Evolutionary conservation across 352 stramenopile species (phyloP).

Genomic region (Pythium diclinum): DNA sequence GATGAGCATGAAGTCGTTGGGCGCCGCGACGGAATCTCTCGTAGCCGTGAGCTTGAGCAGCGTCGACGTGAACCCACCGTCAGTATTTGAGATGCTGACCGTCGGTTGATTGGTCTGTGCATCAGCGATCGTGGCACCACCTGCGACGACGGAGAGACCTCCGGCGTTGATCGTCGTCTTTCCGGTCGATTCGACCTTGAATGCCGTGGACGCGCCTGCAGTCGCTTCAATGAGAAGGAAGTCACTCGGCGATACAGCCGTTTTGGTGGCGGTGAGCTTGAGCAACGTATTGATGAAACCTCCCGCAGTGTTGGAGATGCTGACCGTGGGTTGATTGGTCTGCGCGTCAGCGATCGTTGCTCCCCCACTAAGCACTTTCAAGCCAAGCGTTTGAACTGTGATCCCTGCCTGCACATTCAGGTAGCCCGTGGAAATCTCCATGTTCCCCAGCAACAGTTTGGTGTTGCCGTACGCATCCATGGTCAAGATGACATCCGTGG

Average conservation of each 20-base stretch:
- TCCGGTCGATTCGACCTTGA: constrained; percentile 35
- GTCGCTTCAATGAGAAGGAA: constrained; percentile 28
- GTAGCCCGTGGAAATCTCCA: constrained; percentile 51
- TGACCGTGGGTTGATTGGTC: not conserved
- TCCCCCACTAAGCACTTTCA: constrained; percentile 41
- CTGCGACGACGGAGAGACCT: constrained; percentile 33
- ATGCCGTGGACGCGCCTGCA: constrained; percentile 5
- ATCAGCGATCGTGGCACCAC: constrained; percentile 17
- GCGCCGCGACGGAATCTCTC: too few relatives aligned
- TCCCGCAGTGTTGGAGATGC: not conserved
- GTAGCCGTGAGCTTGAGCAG: constrained; percentile 6
- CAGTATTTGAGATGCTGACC: not conserved
- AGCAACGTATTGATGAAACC: constrained; percentile 1
- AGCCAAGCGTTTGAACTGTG: constrained; percentile 33
- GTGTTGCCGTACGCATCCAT: constrained; percentile 59
- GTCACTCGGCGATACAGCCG: not conserved
- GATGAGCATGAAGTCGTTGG: too few relatives aligned
- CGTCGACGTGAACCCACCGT: not conserved
- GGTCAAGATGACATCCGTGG: constrained; percentile 39
- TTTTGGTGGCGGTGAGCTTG: constrained; percentile 2
- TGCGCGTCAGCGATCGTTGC: constrained; percentile 30
- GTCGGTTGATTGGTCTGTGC: not conserved
- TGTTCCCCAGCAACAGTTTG: constrained; percentile 42
- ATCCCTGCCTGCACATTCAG: constrained; percentile 41
- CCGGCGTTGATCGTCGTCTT: constrained; percentile 35